Percentiles rank a stretch among this genome's conserved stretches.
Conservation (phyloP, 768 basidiomycete genomes). For the Mycena galericulata region DNA sequence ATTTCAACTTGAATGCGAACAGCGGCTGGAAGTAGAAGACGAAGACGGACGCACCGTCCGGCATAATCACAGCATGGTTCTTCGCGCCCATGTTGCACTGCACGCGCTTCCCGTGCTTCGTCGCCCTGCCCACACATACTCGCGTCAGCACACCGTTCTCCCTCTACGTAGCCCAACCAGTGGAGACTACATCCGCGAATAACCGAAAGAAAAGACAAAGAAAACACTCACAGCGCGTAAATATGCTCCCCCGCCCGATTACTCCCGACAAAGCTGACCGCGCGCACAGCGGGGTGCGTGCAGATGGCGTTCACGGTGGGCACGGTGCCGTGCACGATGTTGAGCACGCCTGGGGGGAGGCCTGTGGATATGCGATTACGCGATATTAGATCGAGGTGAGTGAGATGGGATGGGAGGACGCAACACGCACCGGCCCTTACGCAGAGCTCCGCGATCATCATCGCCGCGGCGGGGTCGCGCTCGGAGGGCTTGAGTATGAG, state of each 20-base stretch:
- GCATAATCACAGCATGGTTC: conserved; percentile 94
- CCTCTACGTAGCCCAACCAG: too few species aligned
- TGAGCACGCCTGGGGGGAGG: conserved; percentile 89
- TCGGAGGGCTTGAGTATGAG: conserved; percentile 96
- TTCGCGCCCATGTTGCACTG: conserved; percentile 87
- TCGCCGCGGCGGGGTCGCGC: conserved; percentile 95
- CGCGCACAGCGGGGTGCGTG: conserved; percentile 90
- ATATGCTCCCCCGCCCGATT: conserved; percentile 95
- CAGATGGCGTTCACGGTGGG: conserved; percentile 95
- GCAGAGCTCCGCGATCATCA: conserved; percentile 97
- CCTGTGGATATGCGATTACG: conserved; percentile 52
- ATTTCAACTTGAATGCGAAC: too few species aligned
- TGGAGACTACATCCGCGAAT: too few species aligned
- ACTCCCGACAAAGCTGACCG: conserved; percentile 97
- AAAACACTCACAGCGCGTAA: conserved; percentile 84
- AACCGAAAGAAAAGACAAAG: not conserved
- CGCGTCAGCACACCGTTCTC: too few species aligned
- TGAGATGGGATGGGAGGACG: too few species aligned
- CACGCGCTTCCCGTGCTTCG: conserved; percentile 89
- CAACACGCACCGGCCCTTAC: conserved; percentile 85
- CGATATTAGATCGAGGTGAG: too few species aligned
- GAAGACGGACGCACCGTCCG: conserved; percentile 78
- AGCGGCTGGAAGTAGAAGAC: too few species aligned
- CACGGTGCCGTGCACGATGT: conserved; percentile 91
- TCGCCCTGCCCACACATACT: conserved; percentile 68